These are phyloP conservation scores for Lupinus albus DNA, from an alignment of 306 rosid genomes.

Conservation along the genomic window DNA sequence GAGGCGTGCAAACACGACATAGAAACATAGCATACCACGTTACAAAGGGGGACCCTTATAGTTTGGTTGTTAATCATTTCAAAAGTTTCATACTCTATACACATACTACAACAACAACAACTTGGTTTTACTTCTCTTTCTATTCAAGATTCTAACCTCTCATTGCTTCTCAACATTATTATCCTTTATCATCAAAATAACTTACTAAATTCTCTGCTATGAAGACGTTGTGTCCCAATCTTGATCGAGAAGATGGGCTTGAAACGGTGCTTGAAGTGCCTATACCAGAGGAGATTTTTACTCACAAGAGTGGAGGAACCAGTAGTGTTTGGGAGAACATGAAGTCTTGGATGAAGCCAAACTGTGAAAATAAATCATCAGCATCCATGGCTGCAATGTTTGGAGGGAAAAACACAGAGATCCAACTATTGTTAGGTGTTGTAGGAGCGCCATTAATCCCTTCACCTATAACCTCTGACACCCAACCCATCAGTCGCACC, in stretches of 20 bases:
- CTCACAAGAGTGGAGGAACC: slow-evolving; percentile 48
- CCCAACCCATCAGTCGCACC: slow-evolving; percentile 57
- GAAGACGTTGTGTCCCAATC: slow-evolving; percentile 92
- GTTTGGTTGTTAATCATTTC: slow-evolving; percentile 57
- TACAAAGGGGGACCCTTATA: slow-evolving; percentile 44
- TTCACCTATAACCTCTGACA: slow-evolving; percentile 57
- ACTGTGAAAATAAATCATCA: slow-evolving; percentile 45
- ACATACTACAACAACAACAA: slow-evolving; percentile 12
- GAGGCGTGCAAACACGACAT: slow-evolving; percentile 96
- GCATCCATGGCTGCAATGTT: slow-evolving; percentile 48
- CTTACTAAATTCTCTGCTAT: slow-evolving; percentile 34
- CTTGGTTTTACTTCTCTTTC: slow-evolving; percentile 37
- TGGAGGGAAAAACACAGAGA: slow-evolving; percentile 70
- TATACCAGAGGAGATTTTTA: slow-evolving; percentile 78
- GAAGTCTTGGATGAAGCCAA: slow-evolving; percentile 76
- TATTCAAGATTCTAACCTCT: slow-evolving; percentile 25
- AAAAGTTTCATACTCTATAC: slow-evolving; percentile 31
- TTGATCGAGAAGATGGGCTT: slow-evolving; percentile 84
- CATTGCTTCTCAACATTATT: slow-evolving; percentile 22
- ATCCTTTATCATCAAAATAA: neutral
- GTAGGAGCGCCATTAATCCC: slow-evolving; percentile 91
- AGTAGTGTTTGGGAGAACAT: slow-evolving; percentile 74
- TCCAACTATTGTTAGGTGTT: slow-evolving; percentile 83
- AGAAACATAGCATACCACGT: slow-evolving; percentile 73
- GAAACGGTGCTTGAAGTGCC: slow-evolving; percentile 98